Evolutionary conservation across 208 protist species (phyloP).

Genomic region (Acanthamoeba rhysodes): DNA sequence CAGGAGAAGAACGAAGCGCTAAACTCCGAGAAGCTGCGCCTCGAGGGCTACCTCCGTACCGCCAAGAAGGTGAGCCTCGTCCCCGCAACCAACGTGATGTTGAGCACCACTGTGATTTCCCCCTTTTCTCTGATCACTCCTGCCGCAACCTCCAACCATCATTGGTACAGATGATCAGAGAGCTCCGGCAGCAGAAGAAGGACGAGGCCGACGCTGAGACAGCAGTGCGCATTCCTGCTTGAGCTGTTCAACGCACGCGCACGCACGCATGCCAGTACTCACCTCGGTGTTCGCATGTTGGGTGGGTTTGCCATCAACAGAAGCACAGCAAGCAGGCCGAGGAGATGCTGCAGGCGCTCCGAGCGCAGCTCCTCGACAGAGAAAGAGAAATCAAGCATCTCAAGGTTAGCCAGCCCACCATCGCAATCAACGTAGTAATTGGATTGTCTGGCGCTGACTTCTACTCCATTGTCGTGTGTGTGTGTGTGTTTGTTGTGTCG

Average conservation of each 20-base stretch:
- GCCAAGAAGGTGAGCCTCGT: slow-evolving; percentile 8
- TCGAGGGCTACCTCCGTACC: slow-evolving; percentile 64
- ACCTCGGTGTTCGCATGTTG: not conserved
- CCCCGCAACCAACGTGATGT: no score
- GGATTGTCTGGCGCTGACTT: no score
- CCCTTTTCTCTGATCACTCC: not conserved
- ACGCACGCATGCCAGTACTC: not conserved
- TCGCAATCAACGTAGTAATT: no score
- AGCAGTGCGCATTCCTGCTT: not conserved
- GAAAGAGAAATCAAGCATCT: slow-evolving; percentile 24
- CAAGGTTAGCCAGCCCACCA: not conserved
- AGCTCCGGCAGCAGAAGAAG: slow-evolving; percentile 62
- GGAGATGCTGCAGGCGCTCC: slow-evolving; percentile 7
- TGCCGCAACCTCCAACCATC: not conserved
- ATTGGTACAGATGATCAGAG: slow-evolving; percentile 34
- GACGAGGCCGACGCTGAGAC: slow-evolving; percentile 32
- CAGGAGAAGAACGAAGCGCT: slow-evolving; percentile 60
- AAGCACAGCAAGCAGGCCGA: slow-evolving; percentile 10
- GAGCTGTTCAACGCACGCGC: not conserved
- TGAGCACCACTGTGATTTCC: no score
- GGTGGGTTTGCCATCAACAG: not conserved
- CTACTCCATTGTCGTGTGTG: not conserved
- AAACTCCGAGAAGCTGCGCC: slow-evolving; percentile 4
- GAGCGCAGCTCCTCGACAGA: slow-evolving; percentile 23
- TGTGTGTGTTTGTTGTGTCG: not conserved